Evolutionary conservation across 257 asterid genomes (phyloP).

Genomic region (Datura wrightii): DNA sequence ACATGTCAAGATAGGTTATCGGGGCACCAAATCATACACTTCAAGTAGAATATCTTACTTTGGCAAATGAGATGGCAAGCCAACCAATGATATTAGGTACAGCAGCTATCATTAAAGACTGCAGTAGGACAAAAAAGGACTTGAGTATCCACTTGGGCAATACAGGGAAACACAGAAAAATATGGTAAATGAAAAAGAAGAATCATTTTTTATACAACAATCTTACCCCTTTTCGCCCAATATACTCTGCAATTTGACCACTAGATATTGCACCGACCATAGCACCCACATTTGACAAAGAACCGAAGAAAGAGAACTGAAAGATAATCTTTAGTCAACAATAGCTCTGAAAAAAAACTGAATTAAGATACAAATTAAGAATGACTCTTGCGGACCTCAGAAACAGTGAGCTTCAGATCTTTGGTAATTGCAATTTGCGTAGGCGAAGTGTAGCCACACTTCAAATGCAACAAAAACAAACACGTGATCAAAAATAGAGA

Average conservation of each 20-base stretch:
- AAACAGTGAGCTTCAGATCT: conserved; percentile 78
- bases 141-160: neutral
- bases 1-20: neutral
- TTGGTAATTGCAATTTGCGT: conserved; percentile 68
- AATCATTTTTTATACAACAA: neutral
- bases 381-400: conserved; percentile 56
- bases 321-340: conserved; percentile 13
- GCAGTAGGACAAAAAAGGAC: conserved; percentile 39
- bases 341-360: neutral
- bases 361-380: conserved; percentile 12
- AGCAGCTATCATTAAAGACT: conserved; percentile 89
- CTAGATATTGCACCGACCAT: conserved; percentile 99
- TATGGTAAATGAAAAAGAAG: neutral
- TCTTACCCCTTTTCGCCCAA: conserved; percentile 92
- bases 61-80: conserved; percentile 86
- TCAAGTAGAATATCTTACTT: conserved; percentile 50
- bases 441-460: conserved; percentile 95
- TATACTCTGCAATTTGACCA: conserved; percentile 95
- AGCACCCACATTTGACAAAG: conserved; percentile 91
- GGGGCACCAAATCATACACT: neutral
- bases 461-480: conserved; percentile 42
- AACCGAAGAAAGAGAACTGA: conserved; percentile 93
- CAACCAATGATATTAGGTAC: conserved; percentile 92
- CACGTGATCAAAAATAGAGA: conserved; percentile 24
- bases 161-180: neutral